Percentiles rank a stretch among this genome's conserved stretches.
Conservation (phyloP, 176 grass and related monocot genomes). For the Aegilops tauschii region DNA sequence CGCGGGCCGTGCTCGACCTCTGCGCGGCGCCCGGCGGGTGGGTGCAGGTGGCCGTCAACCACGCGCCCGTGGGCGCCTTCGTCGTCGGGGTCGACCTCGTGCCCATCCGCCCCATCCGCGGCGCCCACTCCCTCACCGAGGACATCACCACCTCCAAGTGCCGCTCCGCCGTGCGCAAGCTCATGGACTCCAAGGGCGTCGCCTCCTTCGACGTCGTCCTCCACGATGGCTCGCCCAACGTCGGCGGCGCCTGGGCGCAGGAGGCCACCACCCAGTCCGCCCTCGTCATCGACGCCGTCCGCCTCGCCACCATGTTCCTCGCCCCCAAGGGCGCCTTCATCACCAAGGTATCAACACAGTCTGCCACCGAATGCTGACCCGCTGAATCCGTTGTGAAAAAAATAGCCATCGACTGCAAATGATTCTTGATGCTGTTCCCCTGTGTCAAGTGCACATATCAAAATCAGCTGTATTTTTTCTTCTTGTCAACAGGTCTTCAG, state of each 20-base stretch:
- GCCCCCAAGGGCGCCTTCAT: conserved; percentile 83
- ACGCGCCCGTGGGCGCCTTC: conserved; percentile 66
- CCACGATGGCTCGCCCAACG: conserved; percentile 93
- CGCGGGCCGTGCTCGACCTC: conserved; percentile 83
- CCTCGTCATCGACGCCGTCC: conserved; percentile 73
- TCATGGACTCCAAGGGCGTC: conserved; percentile 69
- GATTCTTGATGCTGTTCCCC: neutral
- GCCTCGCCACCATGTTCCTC: conserved; percentile 78
- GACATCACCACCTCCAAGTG: conserved; percentile 95
- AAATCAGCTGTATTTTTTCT: conserved; percentile 11
- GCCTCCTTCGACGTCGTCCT: conserved; percentile 76
- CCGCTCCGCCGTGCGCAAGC: conserved; percentile 65
- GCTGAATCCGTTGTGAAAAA: neutral
- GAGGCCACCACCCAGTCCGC: conserved; percentile 82
- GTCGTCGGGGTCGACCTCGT: conserved; percentile 83
- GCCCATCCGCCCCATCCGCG: conserved; percentile 87
- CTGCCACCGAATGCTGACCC: neutral
- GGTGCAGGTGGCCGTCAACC: conserved; percentile 85
- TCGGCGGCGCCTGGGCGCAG: conserved; percentile 87
- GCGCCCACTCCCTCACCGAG: conserved; percentile 72
- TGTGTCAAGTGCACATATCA: neutral
- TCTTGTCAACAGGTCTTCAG: conserved; percentile 74
- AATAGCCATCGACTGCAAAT: neutral
- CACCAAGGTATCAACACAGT: conserved; percentile 52
- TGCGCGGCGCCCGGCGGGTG: conserved; percentile 92